These are phyloP conservation scores for Zoysia pacifica DNA, from an alignment of 176 grass and related monocot genomes.

Conservation along the genomic window DNA sequence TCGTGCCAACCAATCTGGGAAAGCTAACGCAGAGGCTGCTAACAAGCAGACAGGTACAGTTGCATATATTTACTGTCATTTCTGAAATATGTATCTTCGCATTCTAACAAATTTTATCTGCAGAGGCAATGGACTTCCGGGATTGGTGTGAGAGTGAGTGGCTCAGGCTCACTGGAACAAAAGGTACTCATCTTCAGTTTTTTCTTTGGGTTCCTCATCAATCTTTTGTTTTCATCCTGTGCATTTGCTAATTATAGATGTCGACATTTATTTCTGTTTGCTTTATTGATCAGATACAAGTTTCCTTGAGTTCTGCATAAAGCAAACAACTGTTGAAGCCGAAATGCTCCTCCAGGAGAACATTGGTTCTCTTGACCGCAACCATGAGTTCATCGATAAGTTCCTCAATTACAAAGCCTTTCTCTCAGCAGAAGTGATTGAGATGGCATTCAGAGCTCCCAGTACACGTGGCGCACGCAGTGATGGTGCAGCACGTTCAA, in stretches of 20 bases:
- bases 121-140: slow-evolving; percentile 95
- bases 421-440: slow-evolving; percentile 75
- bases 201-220: slow-evolving; percentile 10
- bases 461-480: slow-evolving; percentile 17
- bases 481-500: slow-evolving; percentile 21
- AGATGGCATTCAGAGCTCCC: slow-evolving; percentile 68
- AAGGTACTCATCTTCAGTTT: slow-evolving; percentile 56
- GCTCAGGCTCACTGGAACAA: slow-evolving; percentile 78
- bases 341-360: slow-evolving; percentile 81
- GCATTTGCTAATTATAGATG: not conserved
- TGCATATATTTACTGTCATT: slow-evolving; percentile 16
- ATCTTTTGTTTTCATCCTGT: not conserved
- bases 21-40: slow-evolving; percentile 60
- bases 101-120: slow-evolving; percentile 39
- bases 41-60: slow-evolving; percentile 71
- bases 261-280: not conserved
- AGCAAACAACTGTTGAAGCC: slow-evolving; percentile 69
- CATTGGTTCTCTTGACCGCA: slow-evolving; percentile 71
- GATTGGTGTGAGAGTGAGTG: slow-evolving; percentile 88
- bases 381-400: slow-evolving; percentile 79
- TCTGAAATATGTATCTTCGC: slow-evolving; percentile 14
- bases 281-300: slow-evolving; percentile 63
- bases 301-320: slow-evolving; percentile 95
- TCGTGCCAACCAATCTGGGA: slow-evolving; percentile 37
- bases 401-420: slow-evolving; percentile 94